These are phyloP conservation scores for Pharus latifolius DNA, from an alignment of 176 grass and related monocot genomes.

Conservation along the genomic window DNA sequence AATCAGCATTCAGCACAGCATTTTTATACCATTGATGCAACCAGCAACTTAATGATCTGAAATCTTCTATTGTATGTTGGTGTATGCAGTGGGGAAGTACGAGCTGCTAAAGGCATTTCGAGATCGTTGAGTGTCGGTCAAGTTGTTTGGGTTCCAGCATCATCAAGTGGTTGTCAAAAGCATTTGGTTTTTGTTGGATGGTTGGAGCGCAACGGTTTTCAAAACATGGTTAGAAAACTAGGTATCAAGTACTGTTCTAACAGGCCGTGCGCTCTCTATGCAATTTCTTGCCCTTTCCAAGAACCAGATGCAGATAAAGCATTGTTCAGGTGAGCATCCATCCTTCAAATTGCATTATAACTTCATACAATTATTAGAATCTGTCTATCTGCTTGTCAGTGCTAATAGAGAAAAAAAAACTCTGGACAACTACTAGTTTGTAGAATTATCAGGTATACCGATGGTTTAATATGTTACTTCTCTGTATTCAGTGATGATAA, in stretches of 20 bases:
- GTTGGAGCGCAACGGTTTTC: slow-evolving; percentile 37
- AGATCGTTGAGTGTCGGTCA: slow-evolving; percentile 43
- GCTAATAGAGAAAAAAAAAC: not conserved
- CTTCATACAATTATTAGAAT: not conserved
- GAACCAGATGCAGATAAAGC: not conserved
- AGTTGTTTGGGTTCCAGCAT: slow-evolving; percentile 57
- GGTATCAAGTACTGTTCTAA: slow-evolving; percentile 82
- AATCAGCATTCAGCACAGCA: not conserved
- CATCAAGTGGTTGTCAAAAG: slow-evolving; percentile 17
- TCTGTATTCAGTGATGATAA: slow-evolving; percentile 15
- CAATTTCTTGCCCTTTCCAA: slow-evolving; percentile 29
- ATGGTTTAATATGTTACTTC: not conserved
- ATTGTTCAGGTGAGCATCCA: not conserved
- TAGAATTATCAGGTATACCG: not conserved
- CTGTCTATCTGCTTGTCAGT: not conserved
- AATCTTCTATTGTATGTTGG: not conserved
- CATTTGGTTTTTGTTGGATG: slow-evolving; percentile 57
- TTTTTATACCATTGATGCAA: not conserved
- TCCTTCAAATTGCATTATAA: not conserved
- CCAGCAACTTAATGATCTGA: not conserved
- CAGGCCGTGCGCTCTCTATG: slow-evolving; percentile 60
- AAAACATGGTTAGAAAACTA: slow-evolving; percentile 40
- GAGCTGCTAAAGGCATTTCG: slow-evolving; percentile 25
- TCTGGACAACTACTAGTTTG: not conserved
- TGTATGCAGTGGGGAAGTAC: slow-evolving; percentile 44